Base-by-base conservation (phyloP, 2,329 filamentous ascomycete species). In the Rhinocladiella mackenziei region DNA sequence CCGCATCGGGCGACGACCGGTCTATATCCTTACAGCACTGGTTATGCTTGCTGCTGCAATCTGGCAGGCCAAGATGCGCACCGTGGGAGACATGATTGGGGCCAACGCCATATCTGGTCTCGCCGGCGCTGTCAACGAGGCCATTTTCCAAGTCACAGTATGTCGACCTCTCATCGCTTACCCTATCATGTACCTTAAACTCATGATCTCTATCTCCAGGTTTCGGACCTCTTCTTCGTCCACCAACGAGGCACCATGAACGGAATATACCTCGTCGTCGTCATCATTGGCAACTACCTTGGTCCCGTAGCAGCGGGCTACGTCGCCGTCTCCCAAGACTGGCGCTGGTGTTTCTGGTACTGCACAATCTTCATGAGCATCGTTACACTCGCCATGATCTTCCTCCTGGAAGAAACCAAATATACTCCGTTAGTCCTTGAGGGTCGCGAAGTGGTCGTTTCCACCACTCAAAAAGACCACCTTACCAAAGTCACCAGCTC, bases 221-320 rank as follows among this genome's bases (percentile, higher is more conserved):
- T 74, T 43, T 62, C 65, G 9, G 72, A 75, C 51, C 45, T 75
- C 11, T 75, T 73, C 56, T 75, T 73, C 45, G 64, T 74, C 4
- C 71, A 75, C 45, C 65, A 75, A 36, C 65, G 69, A n/a, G 72
- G 68, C 0, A 62, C 64, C 2, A 72, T 73, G 68, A 78, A 77
- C 51, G 64, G 62, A 1, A 62, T 73, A 5, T 78, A 75, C 46
- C 62, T 75, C 53, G 67, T 62, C 46, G 62, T 66, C 28, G 57
- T 63, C 15, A 65, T 60, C 53, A 56, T 62, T 45, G 60, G 65
- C 14, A 45, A 45, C 35, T 66, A 63, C 23, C 49, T 66, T 6
- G 59, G 58, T 0, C 63, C 62, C 4, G 63, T 66, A 41, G 62
- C 61, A 5, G 58, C 62, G 5, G 63, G 63, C 1, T 53, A 56